These are phyloP conservation scores for Fagus crenata DNA, from an alignment of 306 rosid species.

Conservation along the genomic window DNA sequence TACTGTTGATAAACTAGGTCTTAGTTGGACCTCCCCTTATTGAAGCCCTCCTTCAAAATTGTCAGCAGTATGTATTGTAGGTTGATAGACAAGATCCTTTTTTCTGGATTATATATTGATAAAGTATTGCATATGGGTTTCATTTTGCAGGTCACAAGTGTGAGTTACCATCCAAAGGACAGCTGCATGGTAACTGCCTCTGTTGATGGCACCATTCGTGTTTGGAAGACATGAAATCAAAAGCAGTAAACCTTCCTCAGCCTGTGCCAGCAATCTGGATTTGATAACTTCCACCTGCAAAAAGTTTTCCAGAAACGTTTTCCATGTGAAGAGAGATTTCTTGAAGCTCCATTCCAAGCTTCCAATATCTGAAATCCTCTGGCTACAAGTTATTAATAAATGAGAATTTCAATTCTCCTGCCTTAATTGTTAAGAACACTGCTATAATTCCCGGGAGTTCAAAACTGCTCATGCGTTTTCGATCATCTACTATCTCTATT, in stretches of 20 bases:
- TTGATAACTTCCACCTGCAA: neutral
- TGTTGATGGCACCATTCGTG: conserved; percentile 68
- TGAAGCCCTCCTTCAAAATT: no score
- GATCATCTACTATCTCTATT: neutral
- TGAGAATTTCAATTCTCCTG: neutral
- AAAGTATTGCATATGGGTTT: neutral
- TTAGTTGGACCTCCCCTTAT: no score
- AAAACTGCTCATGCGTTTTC: neutral
- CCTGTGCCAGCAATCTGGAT: neutral
- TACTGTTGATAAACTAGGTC: no score
- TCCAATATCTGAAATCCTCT: neutral
- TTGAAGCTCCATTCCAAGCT: neutral
- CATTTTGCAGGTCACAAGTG: conserved; percentile 78
- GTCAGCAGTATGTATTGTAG: no score
- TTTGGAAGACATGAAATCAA: conserved; percentile 67
- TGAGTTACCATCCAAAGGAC: conserved; percentile 84
- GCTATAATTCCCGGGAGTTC: neutral
- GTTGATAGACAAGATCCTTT: no score
- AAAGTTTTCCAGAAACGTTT: neutral
- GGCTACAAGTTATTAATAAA: neutral
- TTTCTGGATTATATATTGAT: no score
- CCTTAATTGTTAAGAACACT: neutral
- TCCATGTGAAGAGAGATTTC: neutral
- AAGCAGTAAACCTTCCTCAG: conserved; percentile 21
- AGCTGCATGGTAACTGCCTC: conserved; percentile 77